Evolutionary conservation across 257 asterid species (phyloP), one percentile per base, ranked within the genome.

Genomic region (Gentiana straminea): DNA sequence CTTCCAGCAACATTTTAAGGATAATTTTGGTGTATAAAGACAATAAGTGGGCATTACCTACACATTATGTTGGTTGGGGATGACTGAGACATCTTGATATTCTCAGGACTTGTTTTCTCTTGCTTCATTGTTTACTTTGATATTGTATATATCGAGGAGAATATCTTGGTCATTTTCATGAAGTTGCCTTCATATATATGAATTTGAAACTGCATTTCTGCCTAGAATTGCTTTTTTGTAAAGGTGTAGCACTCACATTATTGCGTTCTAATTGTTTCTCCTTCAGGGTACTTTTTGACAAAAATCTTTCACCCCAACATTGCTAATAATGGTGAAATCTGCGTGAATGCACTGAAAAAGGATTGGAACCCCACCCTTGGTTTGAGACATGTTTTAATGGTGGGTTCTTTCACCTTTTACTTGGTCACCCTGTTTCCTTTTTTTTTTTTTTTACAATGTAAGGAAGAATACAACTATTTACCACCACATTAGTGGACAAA

Each of bases 291-390:
- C 77, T 91, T 91, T 60, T 75, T 85, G 71, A 91, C 98, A 61
- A 87, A 88, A 84, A 91, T 91, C 50, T 91, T 81, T 64, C 98
- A 91, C 72, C 98, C 98, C 13, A 91, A 91, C 65, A 85, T 91
- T 62, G 81, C 95, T 53, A 63, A 76, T 65, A 79, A 73, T 38
- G 98, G 98, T 13, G 97, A 91, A 69, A 91, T 91, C 39, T 91
- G 98, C 60, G 98, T 91, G 55, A 91, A 91, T 82, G 96, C 98
- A 37, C 64, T 91, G 86, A 91, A 91, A 80, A 84, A 59, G 66
- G 98, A 91, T 69, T 91, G 98, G 98, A 91, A 50, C 41, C 96
- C 98, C 37, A 79, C 71, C 66, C 91, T 91, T 68, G 98, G 96
- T 60, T 54, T 91, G 78, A 82, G 98, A 0, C 96, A 91, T 72